phyloP scores from a whole-genome alignment of 1,284 basidiomycete genomes.

The Rhizopogon hawkerae region DNA sequence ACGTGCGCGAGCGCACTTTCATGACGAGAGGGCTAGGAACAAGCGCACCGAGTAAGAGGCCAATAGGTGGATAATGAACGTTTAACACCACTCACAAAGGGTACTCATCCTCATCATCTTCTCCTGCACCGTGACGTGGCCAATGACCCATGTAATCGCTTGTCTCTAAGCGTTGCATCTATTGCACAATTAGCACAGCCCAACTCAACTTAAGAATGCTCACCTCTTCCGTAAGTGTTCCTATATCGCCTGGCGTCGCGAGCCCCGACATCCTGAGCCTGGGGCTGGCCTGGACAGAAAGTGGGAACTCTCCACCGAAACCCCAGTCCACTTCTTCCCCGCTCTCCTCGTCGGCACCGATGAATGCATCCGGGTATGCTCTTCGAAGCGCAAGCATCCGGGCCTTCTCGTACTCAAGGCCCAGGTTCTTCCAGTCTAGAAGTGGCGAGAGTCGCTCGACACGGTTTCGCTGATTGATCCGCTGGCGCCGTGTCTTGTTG shows the following conservation, averaged over 20 bases:
- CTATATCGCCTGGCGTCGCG: constrained; percentile 87
- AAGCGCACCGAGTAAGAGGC: constrained; percentile 7
- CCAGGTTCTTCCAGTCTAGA: constrained; percentile 97
- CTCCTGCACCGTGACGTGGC: constrained; percentile 62
- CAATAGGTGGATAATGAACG: constrained; percentile 13
- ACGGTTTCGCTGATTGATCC: constrained; percentile 97
- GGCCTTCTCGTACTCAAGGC: constrained; percentile 95
- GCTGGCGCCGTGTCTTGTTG: constrained; percentile 86
- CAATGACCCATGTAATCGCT: constrained; percentile 84
- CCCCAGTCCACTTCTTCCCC: constrained; percentile 33
- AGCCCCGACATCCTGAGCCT: constrained; percentile 61
- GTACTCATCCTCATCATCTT: constrained; percentile 84
- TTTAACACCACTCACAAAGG: constrained; percentile 62
- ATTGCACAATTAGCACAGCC: not conserved
- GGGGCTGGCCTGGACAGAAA: constrained; percentile 82
- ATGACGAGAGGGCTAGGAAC: constrained; percentile 71
- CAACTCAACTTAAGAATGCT: constrained; percentile 9
- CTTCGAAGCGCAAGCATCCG: constrained; percentile 86
- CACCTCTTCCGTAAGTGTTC: constrained; percentile 89
- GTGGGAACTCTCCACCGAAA: constrained; percentile 12
- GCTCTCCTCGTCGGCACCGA: constrained; percentile 47
- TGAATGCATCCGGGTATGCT: constrained; percentile 94
- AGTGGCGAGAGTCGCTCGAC: constrained; percentile 90
- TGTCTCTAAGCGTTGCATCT: constrained; percentile 82
- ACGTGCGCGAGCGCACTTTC: constrained; percentile 84